Evolutionary conservation across 2,329 filamentous ascomycete genomes (phyloP).

Genomic region (Ascochyta viciae-villosae): DNA sequence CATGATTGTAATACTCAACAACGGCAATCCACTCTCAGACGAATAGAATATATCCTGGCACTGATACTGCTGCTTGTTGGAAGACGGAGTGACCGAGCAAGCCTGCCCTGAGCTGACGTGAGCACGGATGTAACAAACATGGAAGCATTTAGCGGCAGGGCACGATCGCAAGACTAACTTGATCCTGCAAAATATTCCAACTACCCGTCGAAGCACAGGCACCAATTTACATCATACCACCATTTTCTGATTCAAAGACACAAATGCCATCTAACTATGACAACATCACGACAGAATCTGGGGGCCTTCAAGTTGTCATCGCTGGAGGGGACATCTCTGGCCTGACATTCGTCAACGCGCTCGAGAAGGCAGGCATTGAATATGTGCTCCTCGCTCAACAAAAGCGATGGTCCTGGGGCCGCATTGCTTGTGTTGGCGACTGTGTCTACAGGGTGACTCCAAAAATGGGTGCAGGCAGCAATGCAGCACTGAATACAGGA

Average conservation of each 20-base stretch:
- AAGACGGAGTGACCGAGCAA: neutral
- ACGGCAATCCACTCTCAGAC: neutral
- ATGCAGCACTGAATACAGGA: conserved; percentile 27
- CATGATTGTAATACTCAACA: neutral
- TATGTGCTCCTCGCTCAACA: conserved; percentile 39
- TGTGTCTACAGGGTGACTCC: conserved; percentile 51
- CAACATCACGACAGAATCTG: neutral
- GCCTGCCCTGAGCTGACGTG: conserved; percentile 1
- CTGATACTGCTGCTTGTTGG: neutral
- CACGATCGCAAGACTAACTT: neutral
- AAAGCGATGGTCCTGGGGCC: conserved; percentile 49
- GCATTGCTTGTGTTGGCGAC: conserved; percentile 52
- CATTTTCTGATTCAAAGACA: no score
- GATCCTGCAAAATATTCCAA: neutral
- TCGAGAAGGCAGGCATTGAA: conserved; percentile 23
- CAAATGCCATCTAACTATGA: neutral
- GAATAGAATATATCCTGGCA: neutral
- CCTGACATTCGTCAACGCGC: conserved; percentile 19
- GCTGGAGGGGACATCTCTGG: conserved; percentile 25
- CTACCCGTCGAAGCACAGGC: neutral
- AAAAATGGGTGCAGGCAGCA: conserved; percentile 27
- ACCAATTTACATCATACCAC: no score
- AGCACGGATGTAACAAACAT: neutral
- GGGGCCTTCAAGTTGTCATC: conserved; percentile 14
- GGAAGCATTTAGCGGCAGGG: neutral